Base-by-base conservation (phyloP, 1,139 yeast genomes). In the Taiozyma sp. region DNA sequence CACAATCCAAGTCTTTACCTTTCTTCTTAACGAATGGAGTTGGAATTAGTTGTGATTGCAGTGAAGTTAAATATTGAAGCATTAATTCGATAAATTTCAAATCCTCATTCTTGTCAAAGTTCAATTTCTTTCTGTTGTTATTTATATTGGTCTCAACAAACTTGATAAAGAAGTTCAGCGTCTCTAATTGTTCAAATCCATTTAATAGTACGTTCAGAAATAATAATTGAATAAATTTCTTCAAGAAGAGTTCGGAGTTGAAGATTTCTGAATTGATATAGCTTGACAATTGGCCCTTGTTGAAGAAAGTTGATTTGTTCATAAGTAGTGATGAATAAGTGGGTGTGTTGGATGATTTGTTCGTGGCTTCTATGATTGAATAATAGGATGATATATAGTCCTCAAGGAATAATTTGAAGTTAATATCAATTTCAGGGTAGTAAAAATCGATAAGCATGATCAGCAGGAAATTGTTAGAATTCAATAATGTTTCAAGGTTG, bases 371-470 rank as follows among this genome's bases (percentile, higher is more conserved):
- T 16, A 59, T 55, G 30, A 59, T 57, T 35, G 55, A 53, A 48
- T 55, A 61, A 53, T 58, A 61, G 1, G 63, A 60, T 34, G 53
- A 50, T 19, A 61, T 44, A 41, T 55, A 61, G 43, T 60, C 62
- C 3, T 47, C 40, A 7, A 60, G 29, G 26, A 61, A 53, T 7
- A 53, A 44, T 0, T 51, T 41, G 44, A 52, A 57, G 39, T 47
- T 43, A 42, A 46, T 8, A 43, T 44, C 19, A 40, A 42, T 13
- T 4, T 55, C 44, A 1, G 60, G 58, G 40, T 59, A 57, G 32
- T 53, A 57, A 45, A 52, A 53, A 2, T 59, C 54, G 1, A 57
- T 41, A 1, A 59, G 45, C 14, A 54, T 42, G 5, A 61, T 45
- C 11, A 61, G 49, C 1, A 58, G 50, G 26, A 60, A 50, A 39